Percentiles rank a stretch among this genome's conserved stretches.
phyloP scores from a whole-genome alignment of 2,329 filamentous ascomycete species.

The Aspergillus latus region DNA sequence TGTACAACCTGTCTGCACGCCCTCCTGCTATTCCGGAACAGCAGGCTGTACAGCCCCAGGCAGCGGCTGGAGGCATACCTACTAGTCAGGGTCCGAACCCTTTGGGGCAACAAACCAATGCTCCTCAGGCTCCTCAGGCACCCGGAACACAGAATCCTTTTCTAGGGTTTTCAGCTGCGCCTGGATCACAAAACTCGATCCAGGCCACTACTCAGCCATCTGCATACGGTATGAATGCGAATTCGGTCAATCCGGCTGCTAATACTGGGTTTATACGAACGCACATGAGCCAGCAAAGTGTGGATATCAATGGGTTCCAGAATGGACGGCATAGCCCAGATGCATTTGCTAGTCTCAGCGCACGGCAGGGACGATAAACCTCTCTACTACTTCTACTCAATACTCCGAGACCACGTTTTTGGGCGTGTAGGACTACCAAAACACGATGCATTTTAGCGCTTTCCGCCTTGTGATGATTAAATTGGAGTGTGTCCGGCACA shows the following conservation, averaged over 20 bases:
- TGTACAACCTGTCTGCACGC: conserved; percentile 47
- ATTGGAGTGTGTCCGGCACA: neutral
- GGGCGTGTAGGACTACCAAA: neutral
- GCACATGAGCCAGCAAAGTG: conserved; percentile 51
- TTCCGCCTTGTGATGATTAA: neutral
- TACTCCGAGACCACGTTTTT: neutral
- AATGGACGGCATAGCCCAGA: conserved; percentile 52
- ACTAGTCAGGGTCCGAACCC: conserved; percentile 25
- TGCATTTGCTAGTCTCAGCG: conserved; percentile 52
- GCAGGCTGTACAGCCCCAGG: conserved; percentile 25
- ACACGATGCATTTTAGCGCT: neutral
- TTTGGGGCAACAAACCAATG: conserved; percentile 14
- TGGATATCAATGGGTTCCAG: conserved; percentile 49
- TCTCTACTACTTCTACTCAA: conserved; percentile 1
- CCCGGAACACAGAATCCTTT: conserved; percentile 30
- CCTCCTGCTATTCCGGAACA: conserved; percentile 39
- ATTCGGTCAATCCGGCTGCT: conserved; percentile 16
- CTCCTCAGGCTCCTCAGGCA: conserved; percentile 23
- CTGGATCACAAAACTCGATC: conserved; percentile 12
- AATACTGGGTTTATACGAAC: conserved; percentile 24
- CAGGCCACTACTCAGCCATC: conserved; percentile 12
- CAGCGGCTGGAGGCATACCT: conserved; percentile 22
- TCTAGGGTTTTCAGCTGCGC: conserved; percentile 13
- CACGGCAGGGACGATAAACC: conserved; percentile 39
- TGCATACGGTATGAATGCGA: conserved; percentile 19